phyloP scores from a whole-genome alignment of 2,329 filamentous ascomycete genomes.

The Aspergillus arachidicola region DNA sequence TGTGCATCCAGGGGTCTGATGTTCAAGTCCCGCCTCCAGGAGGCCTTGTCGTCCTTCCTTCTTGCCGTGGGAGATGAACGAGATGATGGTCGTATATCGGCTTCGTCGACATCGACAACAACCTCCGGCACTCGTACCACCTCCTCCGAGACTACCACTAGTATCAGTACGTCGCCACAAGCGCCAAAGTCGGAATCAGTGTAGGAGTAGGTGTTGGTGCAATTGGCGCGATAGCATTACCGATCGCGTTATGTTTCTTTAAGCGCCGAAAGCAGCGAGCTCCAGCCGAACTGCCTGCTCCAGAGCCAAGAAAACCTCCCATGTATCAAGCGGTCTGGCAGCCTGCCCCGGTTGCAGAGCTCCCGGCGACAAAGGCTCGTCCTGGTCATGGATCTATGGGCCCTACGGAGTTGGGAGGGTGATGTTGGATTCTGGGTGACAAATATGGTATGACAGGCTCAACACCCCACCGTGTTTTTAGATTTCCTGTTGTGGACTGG shows the following conservation, averaged over 20 bases:
- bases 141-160: background rate
- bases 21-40: constrained; percentile 76
- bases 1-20: constrained; percentile 77
- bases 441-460: too few species aligned
- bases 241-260: constrained; percentile 3
- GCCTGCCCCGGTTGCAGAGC: background rate
- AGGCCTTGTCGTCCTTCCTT: constrained; percentile 21
- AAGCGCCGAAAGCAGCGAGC: background rate
- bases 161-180: background rate
- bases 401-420: background rate
- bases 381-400: background rate
- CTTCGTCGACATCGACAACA: background rate
- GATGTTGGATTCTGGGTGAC: background rate
- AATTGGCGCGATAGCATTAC: background rate
- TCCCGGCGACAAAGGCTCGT: background rate
- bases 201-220: constrained; percentile 9
- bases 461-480: too few species aligned
- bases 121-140: background rate
- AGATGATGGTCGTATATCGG: constrained; percentile 11
- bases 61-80: constrained; percentile 17
- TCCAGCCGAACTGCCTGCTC: background rate
- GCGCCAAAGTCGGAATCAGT: constrained; percentile 7
- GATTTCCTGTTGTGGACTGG: too few species aligned
- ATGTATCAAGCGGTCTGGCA: background rate
- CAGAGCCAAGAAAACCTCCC: background rate